These are phyloP conservation scores for Xylariaceae sp. DNA, from an alignment of 2,329 filamentous ascomycete species.

Conservation along the genomic window DNA sequence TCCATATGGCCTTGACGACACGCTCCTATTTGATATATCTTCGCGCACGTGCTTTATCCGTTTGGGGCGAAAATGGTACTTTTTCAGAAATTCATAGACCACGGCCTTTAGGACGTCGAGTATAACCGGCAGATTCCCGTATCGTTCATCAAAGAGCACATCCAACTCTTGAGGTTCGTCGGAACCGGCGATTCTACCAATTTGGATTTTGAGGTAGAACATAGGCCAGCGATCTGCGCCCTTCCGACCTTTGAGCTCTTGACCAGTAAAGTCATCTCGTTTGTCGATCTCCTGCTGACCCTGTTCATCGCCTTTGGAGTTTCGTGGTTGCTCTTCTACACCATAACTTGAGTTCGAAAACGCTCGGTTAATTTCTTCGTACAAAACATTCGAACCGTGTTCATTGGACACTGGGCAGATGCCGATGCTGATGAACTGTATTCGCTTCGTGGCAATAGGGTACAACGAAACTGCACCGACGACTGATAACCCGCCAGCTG, in stretches of 20 bases:
- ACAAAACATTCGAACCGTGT: constrained; percentile 59
- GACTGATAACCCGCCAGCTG: constrained; percentile 55
- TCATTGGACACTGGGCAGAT: constrained; percentile 57
- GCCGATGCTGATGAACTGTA: constrained; percentile 79
- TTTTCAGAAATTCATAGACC: constrained; percentile 67
- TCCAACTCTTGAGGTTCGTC: constrained; percentile 29
- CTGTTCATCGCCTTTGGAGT: constrained; percentile 33
- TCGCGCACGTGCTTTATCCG: constrained; percentile 17
- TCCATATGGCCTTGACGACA: constrained; percentile 1
- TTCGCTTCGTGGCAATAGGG: constrained; percentile 63
- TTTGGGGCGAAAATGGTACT: constrained; percentile 61
- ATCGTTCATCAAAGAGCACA: constrained; percentile 41
- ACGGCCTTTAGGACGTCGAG: constrained; percentile 62
- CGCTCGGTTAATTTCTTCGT: constrained; percentile 69
- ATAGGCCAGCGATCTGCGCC: constrained; percentile 79
- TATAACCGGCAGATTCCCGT: constrained; percentile 49
- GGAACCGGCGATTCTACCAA: constrained; percentile 22
- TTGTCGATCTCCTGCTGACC: constrained; percentile 31
- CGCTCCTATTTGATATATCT: not conserved
- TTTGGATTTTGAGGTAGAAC: constrained; percentile 70
- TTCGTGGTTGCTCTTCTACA: constrained; percentile 43
- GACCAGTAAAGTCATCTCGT: constrained; percentile 42
- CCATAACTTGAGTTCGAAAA: constrained; percentile 78
- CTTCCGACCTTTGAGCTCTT: constrained; percentile 53
- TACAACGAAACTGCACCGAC: constrained; percentile 64